Evolutionary conservation across 179 eudicot species (phyloP).

Genomic region (Silene noctiflora): DNA sequence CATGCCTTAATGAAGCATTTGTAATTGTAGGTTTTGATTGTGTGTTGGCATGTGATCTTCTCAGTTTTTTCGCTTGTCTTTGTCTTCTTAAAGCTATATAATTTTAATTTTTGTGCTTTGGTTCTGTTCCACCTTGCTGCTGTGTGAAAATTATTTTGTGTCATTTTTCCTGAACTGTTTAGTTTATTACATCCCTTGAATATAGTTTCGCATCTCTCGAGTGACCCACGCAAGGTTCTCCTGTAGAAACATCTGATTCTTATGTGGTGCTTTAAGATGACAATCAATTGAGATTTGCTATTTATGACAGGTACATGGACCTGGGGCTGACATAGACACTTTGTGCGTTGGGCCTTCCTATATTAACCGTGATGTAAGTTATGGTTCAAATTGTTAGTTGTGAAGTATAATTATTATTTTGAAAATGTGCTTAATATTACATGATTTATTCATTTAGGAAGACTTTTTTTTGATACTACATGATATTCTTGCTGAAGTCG

Average conservation of each 20-base stretch:
- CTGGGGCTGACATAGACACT: slow-evolving; percentile 92
- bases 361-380: slow-evolving; percentile 79
- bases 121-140: not conserved
- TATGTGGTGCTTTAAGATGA: not conserved
- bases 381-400: not conserved
- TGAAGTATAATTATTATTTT: not conserved
- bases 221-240: not conserved
- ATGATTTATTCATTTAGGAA: slow-evolving; percentile 42
- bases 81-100: not conserved
- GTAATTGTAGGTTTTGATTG: not conserved
- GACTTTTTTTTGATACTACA: slow-evolving; percentile 73
- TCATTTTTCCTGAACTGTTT: not conserved
- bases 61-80: not conserved
- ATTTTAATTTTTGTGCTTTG: not conserved
- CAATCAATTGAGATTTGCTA: not conserved
- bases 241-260: not conserved
- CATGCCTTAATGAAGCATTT: not conserved
- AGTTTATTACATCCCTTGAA: too few relatives aligned
- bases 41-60: not conserved
- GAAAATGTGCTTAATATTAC: slow-evolving; percentile 10
- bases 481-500: slow-evolving; percentile 56
- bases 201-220: not conserved
- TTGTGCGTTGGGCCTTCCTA: slow-evolving; percentile 84
- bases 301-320: slow-evolving; percentile 74
- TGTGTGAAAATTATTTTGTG: not conserved